A percentile compares a stretch with the other conserved stretches of the same genome.
Evolutionary conservation across 495 filamentous ascomycete genomes (phyloP).

Genomic region (Cryomyces minteri): DNA sequence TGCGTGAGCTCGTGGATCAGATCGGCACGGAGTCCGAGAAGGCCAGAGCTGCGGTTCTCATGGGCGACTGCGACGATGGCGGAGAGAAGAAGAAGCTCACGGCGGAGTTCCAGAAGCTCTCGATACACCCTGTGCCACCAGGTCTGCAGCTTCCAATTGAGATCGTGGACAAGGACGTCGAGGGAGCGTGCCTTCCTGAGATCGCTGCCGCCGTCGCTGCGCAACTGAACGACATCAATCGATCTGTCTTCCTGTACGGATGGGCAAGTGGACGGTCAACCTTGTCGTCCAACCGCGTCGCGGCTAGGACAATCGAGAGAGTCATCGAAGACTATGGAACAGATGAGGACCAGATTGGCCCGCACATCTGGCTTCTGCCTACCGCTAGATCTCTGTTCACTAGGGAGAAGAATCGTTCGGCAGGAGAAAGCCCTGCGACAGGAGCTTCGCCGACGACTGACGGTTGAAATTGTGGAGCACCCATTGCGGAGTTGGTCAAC

Average conservation of each 20-base stretch:
- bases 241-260: constrained; percentile 49
- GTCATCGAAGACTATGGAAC: constrained; percentile 22
- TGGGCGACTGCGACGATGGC: constrained; percentile 20
- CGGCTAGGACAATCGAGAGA: constrained; percentile 42
- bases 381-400: constrained; percentile 8
- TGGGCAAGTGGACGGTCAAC: constrained; percentile 43
- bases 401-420: constrained; percentile 6
- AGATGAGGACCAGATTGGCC: constrained; percentile 17
- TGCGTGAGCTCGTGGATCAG: constrained; percentile 46
- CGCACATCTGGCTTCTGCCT: constrained; percentile 9
- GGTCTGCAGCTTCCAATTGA: constrained; percentile 32
- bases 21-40: constrained; percentile 49
- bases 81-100: constrained; percentile 17
- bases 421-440: background rate
- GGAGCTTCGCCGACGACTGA: background rate
- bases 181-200: constrained; percentile 2
- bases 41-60: constrained; percentile 32
- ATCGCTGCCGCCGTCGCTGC: constrained; percentile 7
- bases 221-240: constrained; percentile 41
- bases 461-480: too few relatives aligned
- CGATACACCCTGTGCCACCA: constrained; percentile 30
- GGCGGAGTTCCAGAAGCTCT: constrained; percentile 26
- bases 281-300: constrained; percentile 45
- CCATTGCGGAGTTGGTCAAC: too few relatives aligned
- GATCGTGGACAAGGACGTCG: constrained; percentile 20